phyloP scores from a whole-genome alignment of 2,329 filamentous ascomycete genomes.

The Taxawa tesnikishii region DNA sequence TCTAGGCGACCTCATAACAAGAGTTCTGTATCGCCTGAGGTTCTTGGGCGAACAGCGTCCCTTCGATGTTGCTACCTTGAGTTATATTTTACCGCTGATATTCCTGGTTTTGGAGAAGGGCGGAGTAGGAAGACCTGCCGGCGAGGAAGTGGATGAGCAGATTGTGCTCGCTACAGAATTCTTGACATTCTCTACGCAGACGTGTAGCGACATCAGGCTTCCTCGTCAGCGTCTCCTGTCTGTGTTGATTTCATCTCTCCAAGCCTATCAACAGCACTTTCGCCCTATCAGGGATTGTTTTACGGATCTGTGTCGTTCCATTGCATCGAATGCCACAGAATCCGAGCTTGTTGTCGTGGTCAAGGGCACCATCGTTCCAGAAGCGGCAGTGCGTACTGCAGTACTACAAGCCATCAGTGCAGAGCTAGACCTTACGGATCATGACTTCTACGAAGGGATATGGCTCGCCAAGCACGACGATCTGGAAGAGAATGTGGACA shows the following conservation, averaged over 20 bases:
- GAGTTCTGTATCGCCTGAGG: constrained; percentile 79
- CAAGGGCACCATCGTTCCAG: constrained; percentile 64
- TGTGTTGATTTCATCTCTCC: constrained; percentile 69
- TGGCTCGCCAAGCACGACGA: constrained; percentile 93
- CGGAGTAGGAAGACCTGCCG: constrained; percentile 54
- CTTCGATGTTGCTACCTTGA: constrained; percentile 76
- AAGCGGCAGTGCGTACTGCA: constrained; percentile 68
- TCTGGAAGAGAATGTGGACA: constrained; percentile 70
- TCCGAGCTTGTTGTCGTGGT: constrained; percentile 67
- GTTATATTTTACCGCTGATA: constrained; percentile 74
- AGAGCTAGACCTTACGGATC: constrained; percentile 82
- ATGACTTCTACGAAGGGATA: constrained; percentile 76
- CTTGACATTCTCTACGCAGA: constrained; percentile 74
- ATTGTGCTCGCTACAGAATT: constrained; percentile 81
- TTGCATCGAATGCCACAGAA: constrained; percentile 66
- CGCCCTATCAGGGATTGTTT: constrained; percentile 91
- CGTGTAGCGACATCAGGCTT: constrained; percentile 61
- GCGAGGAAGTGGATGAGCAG: constrained; percentile 79
- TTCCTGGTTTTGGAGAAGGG: constrained; percentile 68
- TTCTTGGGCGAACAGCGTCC: constrained; percentile 90
- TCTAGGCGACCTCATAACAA: constrained; percentile 69
- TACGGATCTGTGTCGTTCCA: constrained; percentile 68
- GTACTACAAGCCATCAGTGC: constrained; percentile 82
- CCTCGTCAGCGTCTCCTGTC: constrained; percentile 64
- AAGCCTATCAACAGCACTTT: constrained; percentile 83